Base-by-base conservation (phyloP, 2,329 filamentous ascomycete species). In the Pseudodiploospora longispora region DNA sequence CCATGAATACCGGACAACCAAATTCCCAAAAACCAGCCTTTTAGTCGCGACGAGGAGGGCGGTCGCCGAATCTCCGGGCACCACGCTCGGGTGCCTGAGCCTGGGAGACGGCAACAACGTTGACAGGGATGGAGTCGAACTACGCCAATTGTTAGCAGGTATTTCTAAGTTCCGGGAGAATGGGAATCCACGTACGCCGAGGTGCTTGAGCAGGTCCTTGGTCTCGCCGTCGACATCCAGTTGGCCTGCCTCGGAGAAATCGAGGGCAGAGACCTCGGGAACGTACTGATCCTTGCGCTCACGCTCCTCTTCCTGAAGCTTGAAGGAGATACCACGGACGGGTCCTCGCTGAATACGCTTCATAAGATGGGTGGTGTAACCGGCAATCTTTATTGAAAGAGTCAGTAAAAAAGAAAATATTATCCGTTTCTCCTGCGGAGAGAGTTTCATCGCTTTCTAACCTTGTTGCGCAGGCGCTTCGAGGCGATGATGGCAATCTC, bases 211-310 rank as follows among this genome's bases (percentile, higher is more conserved):
- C 62, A 98, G 79, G 67, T 97, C 93, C 85, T 96, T 97, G 71
- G 93, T 98, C 78, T 98, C 93, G 71, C 80, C 74, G 70, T 98
- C 93, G 66, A 95, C 86, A 62, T 97, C 91, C 63, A 98, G 81
- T 72, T 90, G 84, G 65, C 93, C 93, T 67, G 76, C 85, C 78
- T 97, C 93, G 69, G 80, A 88, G 78, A 96, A 95, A 81, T 98
- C 93, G 69, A 98, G 86, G 67, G 93, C 93, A 50, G 94, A 98
- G 62, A 98, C 80, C 77, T 98, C 93, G 66, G 93, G 93, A 57
- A 98, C 93, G 79, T 96, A 98, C 80, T 98, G 93, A 80, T 98
- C 93, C 87, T 98, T 98, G 71, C 93, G 86, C 79, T 98, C 93
- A 82, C 93, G 88, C 85, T 98, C 93, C 80, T 98, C 93, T 80